phyloP scores from a whole-genome alignment of 345 rosid species.

The Populus simonii region DNA sequence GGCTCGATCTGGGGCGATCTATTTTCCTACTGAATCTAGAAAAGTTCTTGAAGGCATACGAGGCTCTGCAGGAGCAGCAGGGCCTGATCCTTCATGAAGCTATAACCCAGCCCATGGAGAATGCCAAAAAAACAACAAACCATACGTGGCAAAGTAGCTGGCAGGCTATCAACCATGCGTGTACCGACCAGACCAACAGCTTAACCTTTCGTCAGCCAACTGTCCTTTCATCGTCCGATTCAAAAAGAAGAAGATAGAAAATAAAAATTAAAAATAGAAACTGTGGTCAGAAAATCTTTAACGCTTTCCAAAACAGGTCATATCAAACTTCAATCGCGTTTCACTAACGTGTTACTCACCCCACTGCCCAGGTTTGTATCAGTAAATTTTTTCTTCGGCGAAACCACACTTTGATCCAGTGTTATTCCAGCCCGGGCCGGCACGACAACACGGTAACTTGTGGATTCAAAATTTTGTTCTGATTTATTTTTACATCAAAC shows the following conservation, averaged over 20 bases:
- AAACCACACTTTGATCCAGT: not conserved
- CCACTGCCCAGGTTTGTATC: not conserved
- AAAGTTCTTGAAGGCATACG: too few species aligned
- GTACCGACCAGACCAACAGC: slow-evolving; percentile 15
- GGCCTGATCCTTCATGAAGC: not conserved
- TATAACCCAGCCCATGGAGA: not conserved
- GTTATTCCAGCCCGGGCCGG: too few species aligned
- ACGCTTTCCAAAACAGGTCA: not conserved
- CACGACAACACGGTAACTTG: too few species aligned
- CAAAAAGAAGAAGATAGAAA: not conserved
- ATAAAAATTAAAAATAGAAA: not conserved
- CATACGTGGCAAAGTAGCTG: slow-evolving; percentile 7
- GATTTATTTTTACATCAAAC: too few species aligned
- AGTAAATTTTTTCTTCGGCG: too few species aligned
- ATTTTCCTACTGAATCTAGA: too few species aligned
- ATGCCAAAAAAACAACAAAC: not conserved
- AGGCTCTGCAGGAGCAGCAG: not conserved
- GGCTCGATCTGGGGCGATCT: too few species aligned
- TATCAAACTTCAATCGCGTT: slow-evolving; percentile 7
- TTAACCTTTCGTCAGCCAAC: not conserved
- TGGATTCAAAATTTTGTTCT: too few species aligned
- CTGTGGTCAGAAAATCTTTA: slow-evolving; percentile 5
- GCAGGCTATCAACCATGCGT: not conserved
- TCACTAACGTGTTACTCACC: slow-evolving; percentile 19
- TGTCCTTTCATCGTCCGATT: slow-evolving; percentile 23